Conservation (phyloP, 129 eudicot species). For the Rutidosis leptorrhynchoides region DNA sequence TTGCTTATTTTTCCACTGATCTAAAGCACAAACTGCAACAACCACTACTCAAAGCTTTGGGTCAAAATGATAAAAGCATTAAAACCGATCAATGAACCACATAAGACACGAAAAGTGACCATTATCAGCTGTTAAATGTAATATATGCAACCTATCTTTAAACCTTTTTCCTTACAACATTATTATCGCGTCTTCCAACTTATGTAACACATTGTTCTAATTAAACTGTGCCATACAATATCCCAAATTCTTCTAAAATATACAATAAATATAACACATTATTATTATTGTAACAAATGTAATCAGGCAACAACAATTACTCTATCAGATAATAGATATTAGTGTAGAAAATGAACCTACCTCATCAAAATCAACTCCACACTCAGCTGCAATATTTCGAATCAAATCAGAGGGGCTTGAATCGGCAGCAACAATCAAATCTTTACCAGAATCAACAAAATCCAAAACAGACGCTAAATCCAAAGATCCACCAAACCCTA, state of each 20-base stretch:
- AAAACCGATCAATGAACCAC: neutral
- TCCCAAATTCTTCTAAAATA: neutral
- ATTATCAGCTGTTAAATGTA: neutral
- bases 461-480: slow-evolving; percentile 65
- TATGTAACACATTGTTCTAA: neutral
- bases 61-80: neutral
- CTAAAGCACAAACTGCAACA: neutral
- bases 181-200: neutral
- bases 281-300: too few species aligned
- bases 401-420: slow-evolving; percentile 78
- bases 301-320: neutral
- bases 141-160: neutral
- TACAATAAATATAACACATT: too few species aligned
- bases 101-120: neutral
- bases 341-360: slow-evolving; percentile 25
- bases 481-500: slow-evolving; percentile 80
- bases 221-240: neutral
- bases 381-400: slow-evolving; percentile 78
- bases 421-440: slow-evolving; percentile 87
- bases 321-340: neutral
- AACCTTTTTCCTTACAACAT: neutral
- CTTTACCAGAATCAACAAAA: slow-evolving; percentile 86
- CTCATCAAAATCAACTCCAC: slow-evolving; percentile 93
- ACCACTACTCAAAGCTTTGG: neutral
- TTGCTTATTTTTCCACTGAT: slow-evolving; percentile 2